Conservation (phyloP, 2,329 filamentous ascomycete genomes). For the Alternaria atra region DNA sequence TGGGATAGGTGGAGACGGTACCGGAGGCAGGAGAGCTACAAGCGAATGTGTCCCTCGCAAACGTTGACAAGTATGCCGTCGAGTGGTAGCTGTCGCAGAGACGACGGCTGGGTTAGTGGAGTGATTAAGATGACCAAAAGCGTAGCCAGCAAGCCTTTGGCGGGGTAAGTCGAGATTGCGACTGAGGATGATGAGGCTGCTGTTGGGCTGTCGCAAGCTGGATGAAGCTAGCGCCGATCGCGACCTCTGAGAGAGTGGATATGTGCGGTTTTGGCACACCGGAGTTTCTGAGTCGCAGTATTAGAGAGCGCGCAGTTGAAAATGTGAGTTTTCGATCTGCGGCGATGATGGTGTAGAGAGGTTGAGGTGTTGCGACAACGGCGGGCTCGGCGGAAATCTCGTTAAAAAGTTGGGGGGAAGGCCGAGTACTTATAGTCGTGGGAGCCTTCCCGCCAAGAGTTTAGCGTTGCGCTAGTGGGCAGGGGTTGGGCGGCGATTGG, state of each 20-base stretch:
- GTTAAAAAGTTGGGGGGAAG: slow-evolving; percentile 35
- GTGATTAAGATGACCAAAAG: slow-evolving; percentile 48
- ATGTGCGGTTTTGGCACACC: slow-evolving; percentile 37
- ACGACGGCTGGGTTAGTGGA: slow-evolving; percentile 37
- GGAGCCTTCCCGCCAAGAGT: slow-evolving; percentile 17
- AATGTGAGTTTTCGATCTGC: slow-evolving; percentile 36
- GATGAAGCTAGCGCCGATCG: slow-evolving; percentile 44
- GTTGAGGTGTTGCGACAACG: slow-evolving; percentile 39
- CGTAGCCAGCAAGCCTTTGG: slow-evolving; percentile 56
- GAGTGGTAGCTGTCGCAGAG: slow-evolving; percentile 35
- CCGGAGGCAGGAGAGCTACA: slow-evolving; percentile 89
- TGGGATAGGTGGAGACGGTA: slow-evolving; percentile 51
- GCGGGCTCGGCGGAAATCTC: slow-evolving; percentile 42
- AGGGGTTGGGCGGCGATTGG: slow-evolving; percentile 11
- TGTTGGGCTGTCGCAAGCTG: slow-evolving; percentile 39
- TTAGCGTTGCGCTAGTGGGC: slow-evolving; percentile 22
- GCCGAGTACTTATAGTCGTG: slow-evolving; percentile 35
- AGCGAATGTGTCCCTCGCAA: slow-evolving; percentile 93
- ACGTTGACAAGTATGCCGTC: slow-evolving; percentile 54
- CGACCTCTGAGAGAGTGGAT: slow-evolving; percentile 44
- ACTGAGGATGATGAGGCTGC: slow-evolving; percentile 38
- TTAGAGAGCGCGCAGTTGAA: slow-evolving; percentile 46
- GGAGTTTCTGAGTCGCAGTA: slow-evolving; percentile 34
- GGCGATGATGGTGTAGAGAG: slow-evolving; percentile 35
- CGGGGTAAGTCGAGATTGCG: slow-evolving; percentile 33